phyloP scores from a whole-genome alignment of 2,329 filamentous ascomycete genomes.

The Calonectria pteridis region DNA sequence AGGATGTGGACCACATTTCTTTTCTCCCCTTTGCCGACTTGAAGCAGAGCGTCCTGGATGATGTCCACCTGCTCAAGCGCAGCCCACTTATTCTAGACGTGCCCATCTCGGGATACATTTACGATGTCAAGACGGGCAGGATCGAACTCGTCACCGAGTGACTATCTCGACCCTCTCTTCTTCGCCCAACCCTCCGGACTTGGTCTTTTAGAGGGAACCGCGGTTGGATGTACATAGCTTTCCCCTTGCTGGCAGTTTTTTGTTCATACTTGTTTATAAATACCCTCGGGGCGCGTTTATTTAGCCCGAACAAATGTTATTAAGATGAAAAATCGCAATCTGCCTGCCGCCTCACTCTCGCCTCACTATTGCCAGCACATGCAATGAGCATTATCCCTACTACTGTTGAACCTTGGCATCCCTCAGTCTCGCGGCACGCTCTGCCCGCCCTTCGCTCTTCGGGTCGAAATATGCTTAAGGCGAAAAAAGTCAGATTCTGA shows the following conservation, averaged over 20 bases:
- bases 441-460: constrained; percentile 26
- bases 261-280: constrained; percentile 7
- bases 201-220: not conserved
- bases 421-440: constrained; percentile 16
- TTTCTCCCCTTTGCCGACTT: constrained; percentile 77
- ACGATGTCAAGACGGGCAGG: constrained; percentile 81
- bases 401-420: not conserved
- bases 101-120: constrained; percentile 78
- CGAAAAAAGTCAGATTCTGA: not conserved
- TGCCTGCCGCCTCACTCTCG: too few species aligned
- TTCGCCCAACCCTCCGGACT: not conserved
- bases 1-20: constrained; percentile 64
- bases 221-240: constrained; percentile 15
- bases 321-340: not conserved
- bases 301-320: not conserved
- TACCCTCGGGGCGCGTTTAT: not conserved
- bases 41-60: constrained; percentile 73
- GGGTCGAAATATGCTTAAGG: constrained; percentile 23
- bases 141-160: constrained; percentile 45
- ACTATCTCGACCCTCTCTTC: not conserved
- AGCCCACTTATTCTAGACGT: constrained; percentile 72
- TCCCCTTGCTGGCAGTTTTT: not conserved
- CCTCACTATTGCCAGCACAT: not conserved
- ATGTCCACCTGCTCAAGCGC: constrained; percentile 73
- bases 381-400: not conserved